Evolutionary conservation across 1,284 basidiomycete genomes (phyloP), one percentile per base, ranked within the genome.

Genomic region (Leccinum pachyderme): DNA sequence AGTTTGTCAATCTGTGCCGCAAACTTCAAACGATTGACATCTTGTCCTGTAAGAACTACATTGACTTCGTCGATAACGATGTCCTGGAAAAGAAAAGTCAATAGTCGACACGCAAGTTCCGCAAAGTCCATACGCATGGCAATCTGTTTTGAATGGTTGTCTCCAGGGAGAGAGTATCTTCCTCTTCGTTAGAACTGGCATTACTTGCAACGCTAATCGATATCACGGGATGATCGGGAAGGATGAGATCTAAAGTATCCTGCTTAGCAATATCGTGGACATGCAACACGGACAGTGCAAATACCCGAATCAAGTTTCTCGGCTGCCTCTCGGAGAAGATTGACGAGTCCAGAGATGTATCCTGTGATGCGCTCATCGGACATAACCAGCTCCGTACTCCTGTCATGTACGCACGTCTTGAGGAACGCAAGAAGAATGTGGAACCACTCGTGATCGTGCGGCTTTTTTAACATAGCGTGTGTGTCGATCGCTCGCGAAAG

Each of bases 391-490:
- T 84, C 83, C 41, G 75, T 70, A 5, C 77, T 79, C 35, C 73
- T 65, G 55, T 81, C 81, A 45, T 83, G 81, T 7, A 84, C 78
- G 58, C 81, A 86, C 15, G 82, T 79, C 63, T 82, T 85, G 46
- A 93, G 73, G 67, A 87, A 91, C 4, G 84, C 79, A 29, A 92
- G 75, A 7, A 87, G 75, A 22, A 84, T 77, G 57, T 85, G 81
- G 22, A 90, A 78, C 91, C 91, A 93, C 62, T 91, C 88, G 41
- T 78, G 73, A 60, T 90, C 86, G 55, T 75, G 81, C 1, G 79
- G 70, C 59, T 81, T 83, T 18, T 77, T 70, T 24, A 86, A 72
- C 29, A 73, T 65, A 1, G 73, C 67, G 63, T 91, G 86, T 1
- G 83, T 83, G 59, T 84, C 82, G 29, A 91, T 76, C 5, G 87